Evolutionary conservation across 225 moss, liverwort and hornwort species (phyloP).

Genomic region (Asterella californica): DNA sequence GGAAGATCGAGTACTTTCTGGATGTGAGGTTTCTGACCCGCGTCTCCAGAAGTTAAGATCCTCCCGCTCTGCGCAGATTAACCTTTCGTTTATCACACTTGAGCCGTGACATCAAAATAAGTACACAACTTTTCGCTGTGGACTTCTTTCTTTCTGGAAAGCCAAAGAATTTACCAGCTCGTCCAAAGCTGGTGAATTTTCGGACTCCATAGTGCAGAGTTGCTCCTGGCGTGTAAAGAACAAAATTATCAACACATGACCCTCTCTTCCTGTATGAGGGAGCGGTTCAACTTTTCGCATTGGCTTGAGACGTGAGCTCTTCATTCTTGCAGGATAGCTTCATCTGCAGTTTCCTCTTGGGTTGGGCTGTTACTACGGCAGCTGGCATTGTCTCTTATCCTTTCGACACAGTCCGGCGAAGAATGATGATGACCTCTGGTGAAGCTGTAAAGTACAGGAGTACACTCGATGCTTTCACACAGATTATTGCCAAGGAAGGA

Average conservation of each 20-base stretch:
- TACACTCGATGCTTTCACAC: slow-evolving; percentile 33
- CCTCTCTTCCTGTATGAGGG: background rate
- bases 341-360: slow-evolving; percentile 36
- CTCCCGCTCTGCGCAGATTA: background rate
- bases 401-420: slow-evolving; percentile 37
- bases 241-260: background rate
- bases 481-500: slow-evolving; percentile 39
- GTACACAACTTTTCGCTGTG: too few relatives aligned
- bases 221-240: background rate
- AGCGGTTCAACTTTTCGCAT: background rate
- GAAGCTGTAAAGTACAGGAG: slow-evolving; percentile 32
- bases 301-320: background rate
- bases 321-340: slow-evolving; percentile 36
- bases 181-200: too few relatives aligned
- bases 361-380: slow-evolving; percentile 38
- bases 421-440: slow-evolving; percentile 47
- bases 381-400: slow-evolving; percentile 39
- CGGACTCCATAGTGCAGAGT: too few relatives aligned
- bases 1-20: background rate
- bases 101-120: too few relatives aligned
- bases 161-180: too few relatives aligned
- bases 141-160: too few relatives aligned
- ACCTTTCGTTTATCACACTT: too few relatives aligned
- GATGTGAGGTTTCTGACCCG: background rate
- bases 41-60: background rate